Evolutionary conservation across 768 basidiomycete genomes (phyloP).

Genomic region (Hydnomerulius pinastri): DNA sequence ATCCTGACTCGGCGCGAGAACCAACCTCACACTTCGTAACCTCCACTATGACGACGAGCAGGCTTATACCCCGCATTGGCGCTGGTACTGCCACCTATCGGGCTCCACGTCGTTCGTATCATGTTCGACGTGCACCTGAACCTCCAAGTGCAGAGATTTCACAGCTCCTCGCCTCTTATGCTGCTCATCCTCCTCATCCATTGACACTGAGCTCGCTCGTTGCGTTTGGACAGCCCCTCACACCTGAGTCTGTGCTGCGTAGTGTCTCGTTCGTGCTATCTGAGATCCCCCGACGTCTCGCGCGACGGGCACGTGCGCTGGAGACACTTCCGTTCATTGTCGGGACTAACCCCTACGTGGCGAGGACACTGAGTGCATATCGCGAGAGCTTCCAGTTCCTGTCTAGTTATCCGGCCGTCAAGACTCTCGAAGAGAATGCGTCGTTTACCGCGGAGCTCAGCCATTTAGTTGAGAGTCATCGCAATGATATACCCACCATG

Average conservation of each 20-base stretch:
- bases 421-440: conserved; percentile 67
- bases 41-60: conserved; percentile 9
- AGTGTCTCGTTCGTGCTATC: conserved; percentile 75
- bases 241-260: conserved; percentile 64
- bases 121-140: conserved; percentile 45
- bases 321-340: conserved; percentile 85
- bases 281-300: conserved; percentile 78
- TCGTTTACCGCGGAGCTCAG: conserved; percentile 69
- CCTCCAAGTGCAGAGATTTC: conserved; percentile 55
- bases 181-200: conserved; percentile 62
- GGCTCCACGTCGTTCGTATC: conserved; percentile 14
- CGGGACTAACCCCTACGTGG: conserved; percentile 86
- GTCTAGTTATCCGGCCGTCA: conserved; percentile 65
- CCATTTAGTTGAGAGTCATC: conserved; percentile 71
- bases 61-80: not conserved
- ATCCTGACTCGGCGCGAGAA: no score
- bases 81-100: conserved; percentile 1
- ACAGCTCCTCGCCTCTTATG: conserved; percentile 62
- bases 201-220: conserved; percentile 73
- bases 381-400: conserved; percentile 69
- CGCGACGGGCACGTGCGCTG: conserved; percentile 70
- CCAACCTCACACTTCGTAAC: not conserved
- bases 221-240: conserved; percentile 75
- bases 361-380: conserved; percentile 67
- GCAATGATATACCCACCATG: conserved; percentile 88